Conservation (phyloP, 31 red algal genomes). For the Asparagopsis taxiformis region DNA sequence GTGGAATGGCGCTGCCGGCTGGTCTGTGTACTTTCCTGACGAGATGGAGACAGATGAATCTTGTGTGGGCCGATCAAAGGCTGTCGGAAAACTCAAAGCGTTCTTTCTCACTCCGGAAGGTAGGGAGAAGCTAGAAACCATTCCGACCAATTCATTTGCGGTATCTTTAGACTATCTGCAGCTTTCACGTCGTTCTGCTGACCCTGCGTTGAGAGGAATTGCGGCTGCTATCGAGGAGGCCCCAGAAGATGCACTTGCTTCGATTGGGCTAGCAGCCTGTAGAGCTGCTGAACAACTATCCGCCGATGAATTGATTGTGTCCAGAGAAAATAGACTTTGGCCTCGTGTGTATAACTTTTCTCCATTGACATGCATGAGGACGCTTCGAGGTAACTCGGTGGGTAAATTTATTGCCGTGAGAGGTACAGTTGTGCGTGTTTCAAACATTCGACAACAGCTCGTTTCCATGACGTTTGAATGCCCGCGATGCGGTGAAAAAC, state of each 20-base stretch:
- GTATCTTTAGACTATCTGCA: slow-evolving; percentile 52
- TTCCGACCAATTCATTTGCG: slow-evolving; percentile 34
- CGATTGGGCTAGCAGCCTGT: slow-evolving; percentile 68
- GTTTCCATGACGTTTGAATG: slow-evolving; percentile 85
- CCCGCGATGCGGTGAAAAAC: slow-evolving; percentile 53
- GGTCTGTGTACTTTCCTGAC: slow-evolving; percentile 75
- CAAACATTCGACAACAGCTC: slow-evolving; percentile 81
- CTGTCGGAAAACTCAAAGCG: slow-evolving; percentile 41
- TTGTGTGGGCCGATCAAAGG: slow-evolving; percentile 40
- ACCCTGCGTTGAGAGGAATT: slow-evolving; percentile 51
- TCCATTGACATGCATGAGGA: slow-evolving; percentile 49
- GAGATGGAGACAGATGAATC: slow-evolving; percentile 36
- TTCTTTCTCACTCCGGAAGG: slow-evolving; percentile 62
- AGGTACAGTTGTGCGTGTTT: slow-evolving; percentile 86
- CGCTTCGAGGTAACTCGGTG: slow-evolving; percentile 63
- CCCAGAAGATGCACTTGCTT: slow-evolving; percentile 70
- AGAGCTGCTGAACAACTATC: slow-evolving; percentile 52
- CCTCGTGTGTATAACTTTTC: slow-evolving; percentile 77
- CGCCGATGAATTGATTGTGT: not conserved
- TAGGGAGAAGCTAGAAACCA: slow-evolving; percentile 18
- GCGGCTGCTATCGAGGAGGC: slow-evolving; percentile 33
- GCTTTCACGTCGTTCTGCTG: slow-evolving; percentile 40
- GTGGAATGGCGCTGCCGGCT: slow-evolving; percentile 64
- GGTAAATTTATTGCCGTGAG: slow-evolving; percentile 74
- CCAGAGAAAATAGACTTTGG: slow-evolving; percentile 38